A percentile compares a stretch with the other conserved stretches of the same genome.
phyloP scores from a whole-genome alignment of 805 yeast species.

The Yarrowia keelungensis region DNA sequence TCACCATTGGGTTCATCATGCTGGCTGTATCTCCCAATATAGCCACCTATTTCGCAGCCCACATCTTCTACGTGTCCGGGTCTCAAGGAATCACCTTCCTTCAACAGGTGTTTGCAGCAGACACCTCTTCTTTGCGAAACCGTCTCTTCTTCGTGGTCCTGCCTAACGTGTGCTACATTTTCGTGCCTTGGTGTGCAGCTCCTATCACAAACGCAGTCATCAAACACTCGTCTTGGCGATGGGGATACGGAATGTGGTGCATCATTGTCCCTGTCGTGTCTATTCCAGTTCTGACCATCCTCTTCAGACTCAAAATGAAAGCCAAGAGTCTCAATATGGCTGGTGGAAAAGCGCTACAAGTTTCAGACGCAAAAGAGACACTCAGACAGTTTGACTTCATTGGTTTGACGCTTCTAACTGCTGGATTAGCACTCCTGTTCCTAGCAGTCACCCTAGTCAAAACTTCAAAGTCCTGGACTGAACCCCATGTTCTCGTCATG shows the following conservation, averaged over 20 bases:
- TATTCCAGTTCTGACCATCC: conserved; percentile 10
- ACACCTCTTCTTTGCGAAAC: conserved; percentile 53
- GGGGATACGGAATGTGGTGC: conserved; percentile 61
- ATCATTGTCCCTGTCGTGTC: conserved; percentile 53
- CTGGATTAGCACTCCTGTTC: conserved; percentile 66
- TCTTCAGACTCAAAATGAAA: conserved; percentile 9
- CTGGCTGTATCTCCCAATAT: conserved; percentile 52
- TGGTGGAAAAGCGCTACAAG: not conserved
- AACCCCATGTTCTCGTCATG: conserved; percentile 71
- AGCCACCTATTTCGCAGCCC: conserved; percentile 42
- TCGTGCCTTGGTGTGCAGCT: conserved; percentile 54
- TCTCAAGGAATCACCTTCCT: conserved; percentile 51
- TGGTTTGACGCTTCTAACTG: conserved; percentile 65
- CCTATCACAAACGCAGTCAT: conserved; percentile 46
- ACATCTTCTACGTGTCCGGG: conserved; percentile 48
- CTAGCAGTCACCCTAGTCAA: conserved; percentile 82
- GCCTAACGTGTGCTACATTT: conserved; percentile 52
- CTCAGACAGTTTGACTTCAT: conserved; percentile 72
- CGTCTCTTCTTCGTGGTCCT: conserved; percentile 52
- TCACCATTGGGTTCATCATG: conserved; percentile 51
- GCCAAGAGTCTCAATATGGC: conserved; percentile 5
- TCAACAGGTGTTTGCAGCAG: conserved; percentile 50
- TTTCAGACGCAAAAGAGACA: not conserved
- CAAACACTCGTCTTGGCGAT: conserved; percentile 55
- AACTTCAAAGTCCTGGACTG: conserved; percentile 58